A percentile compares a stretch with the other conserved stretches of the same genome.
Evolutionary conservation across 1,284 basidiomycete genomes (phyloP).

Genomic region (Chondrostereum purpureum): DNA sequence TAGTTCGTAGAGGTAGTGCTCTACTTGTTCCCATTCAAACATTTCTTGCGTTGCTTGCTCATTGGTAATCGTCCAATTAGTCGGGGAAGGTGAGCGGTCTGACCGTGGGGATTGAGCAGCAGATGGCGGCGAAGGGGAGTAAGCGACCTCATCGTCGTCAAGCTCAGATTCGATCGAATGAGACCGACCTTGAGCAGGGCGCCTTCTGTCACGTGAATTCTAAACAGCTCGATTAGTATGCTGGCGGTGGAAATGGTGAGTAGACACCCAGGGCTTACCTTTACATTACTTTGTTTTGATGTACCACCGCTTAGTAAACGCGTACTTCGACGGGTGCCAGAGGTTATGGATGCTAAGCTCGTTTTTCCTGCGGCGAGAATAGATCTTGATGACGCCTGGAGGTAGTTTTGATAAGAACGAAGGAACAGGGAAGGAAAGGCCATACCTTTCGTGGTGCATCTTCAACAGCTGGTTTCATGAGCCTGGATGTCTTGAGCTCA

Average conservation of each 20-base stretch:
- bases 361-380: constrained; percentile 41
- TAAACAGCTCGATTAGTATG: not conserved
- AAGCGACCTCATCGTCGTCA: constrained; percentile 57
- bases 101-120: constrained; percentile 53
- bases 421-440: constrained; percentile 71
- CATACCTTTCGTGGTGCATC: constrained; percentile 78
- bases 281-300: constrained; percentile 39
- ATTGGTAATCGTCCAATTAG: constrained; percentile 49
- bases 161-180: constrained; percentile 61
- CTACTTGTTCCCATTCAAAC: constrained; percentile 67
- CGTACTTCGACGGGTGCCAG: constrained; percentile 59
- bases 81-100: constrained; percentile 52
- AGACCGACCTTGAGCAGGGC: constrained; percentile 40
- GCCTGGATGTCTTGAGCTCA: constrained; percentile 41
- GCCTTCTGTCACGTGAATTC: constrained; percentile 46
- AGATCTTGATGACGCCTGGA: constrained; percentile 42
- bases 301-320: constrained; percentile 51
- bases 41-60: constrained; percentile 66
- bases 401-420: constrained; percentile 6
- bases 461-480: constrained; percentile 52
- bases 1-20: constrained; percentile 77
- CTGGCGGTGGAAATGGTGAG: constrained; percentile 8
- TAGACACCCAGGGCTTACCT: too few relatives aligned
- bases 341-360: constrained; percentile 34
- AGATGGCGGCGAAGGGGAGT: constrained; percentile 58